Evolutionary conservation across 2,329 filamentous ascomycete species (phyloP).

Genomic region (Botryosphaeria dothidea): DNA sequence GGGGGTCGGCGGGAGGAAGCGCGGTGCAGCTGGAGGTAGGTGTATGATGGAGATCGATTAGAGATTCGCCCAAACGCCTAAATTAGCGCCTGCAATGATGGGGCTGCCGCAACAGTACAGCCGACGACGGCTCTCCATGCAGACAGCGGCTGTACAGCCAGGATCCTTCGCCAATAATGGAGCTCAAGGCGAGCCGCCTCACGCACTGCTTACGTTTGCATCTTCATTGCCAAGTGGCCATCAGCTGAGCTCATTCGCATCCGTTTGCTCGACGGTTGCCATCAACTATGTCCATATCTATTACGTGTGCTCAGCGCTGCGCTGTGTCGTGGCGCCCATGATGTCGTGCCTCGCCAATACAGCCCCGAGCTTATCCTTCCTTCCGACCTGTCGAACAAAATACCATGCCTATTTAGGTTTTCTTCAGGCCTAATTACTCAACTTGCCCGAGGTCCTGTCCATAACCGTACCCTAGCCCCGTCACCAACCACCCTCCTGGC

Average conservation of each 20-base stretch:
- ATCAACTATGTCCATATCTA: not conserved
- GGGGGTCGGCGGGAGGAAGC: constrained; percentile 16
- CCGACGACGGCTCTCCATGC: constrained; percentile 9
- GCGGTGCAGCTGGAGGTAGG: constrained; percentile 18
- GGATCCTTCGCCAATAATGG: constrained; percentile 3
- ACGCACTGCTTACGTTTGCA: not conserved
- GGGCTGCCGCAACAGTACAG: constrained; percentile 5
- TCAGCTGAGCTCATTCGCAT: constrained; percentile 16
- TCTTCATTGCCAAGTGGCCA: not conserved
- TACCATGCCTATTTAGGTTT: not conserved
- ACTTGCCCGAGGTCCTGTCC: not conserved
- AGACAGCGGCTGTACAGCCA: constrained; percentile 5
- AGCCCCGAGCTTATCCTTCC: not conserved
- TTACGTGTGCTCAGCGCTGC: constrained; percentile 5
- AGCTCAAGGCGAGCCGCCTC: not conserved
- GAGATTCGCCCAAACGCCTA: constrained; percentile 20
- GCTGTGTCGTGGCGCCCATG: constrained; percentile 9
- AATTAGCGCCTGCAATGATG: constrained; percentile 17
- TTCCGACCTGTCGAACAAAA: not conserved
- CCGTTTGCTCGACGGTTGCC: not conserved
- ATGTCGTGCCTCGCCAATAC: constrained; percentile 10
- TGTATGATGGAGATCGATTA: constrained; percentile 19
- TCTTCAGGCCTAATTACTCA: not conserved
- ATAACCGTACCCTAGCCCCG: not conserved
- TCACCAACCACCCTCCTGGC: not conserved